Percentiles rank a stretch among this genome's conserved stretches.
These are phyloP conservation scores for Chimonanthus salicifolius DNA, from an alignment of 164 flowering plant species.

Conservation along the genomic window DNA sequence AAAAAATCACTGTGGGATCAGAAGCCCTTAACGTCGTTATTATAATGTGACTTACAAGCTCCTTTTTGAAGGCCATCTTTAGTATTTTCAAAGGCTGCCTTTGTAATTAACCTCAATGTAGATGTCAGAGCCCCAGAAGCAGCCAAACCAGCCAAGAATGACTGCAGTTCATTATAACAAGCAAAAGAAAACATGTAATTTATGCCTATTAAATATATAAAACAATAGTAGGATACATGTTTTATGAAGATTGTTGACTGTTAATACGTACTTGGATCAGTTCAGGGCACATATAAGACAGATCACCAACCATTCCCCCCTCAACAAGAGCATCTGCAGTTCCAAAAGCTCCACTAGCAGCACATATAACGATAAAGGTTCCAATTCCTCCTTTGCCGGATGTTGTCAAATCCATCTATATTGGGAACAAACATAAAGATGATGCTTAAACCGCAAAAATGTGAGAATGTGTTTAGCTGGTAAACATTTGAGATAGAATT, in stretches of 20 bases:
- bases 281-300: conserved; percentile 62
- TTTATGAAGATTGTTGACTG: background rate
- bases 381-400: conserved; percentile 72
- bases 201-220: background rate
- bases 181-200: background rate
- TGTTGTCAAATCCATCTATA: conserved; percentile 62
- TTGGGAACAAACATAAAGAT: background rate
- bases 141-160: conserved; percentile 75
- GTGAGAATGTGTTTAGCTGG: background rate
- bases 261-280: conserved; percentile 44
- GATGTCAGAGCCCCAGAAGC: conserved; percentile 84
- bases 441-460: background rate
- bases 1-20: too few species aligned
- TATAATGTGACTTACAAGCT: conserved; percentile 36
- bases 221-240: background rate
- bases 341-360: conserved; percentile 52
- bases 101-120: conserved; percentile 58
- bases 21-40: background rate
- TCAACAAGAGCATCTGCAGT: conserved; percentile 69
- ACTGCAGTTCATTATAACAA: conserved; percentile 30
- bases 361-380: conserved; percentile 50
- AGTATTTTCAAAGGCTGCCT: conserved; percentile 69
- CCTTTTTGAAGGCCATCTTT: conserved; percentile 68
- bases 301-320: conserved; percentile 83
- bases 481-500: too few species aligned